Percentiles rank a stretch among this genome's conserved stretches.
phyloP scores from a whole-genome alignment of 106 monocot species.

The Narthecium ossifragum region DNA sequence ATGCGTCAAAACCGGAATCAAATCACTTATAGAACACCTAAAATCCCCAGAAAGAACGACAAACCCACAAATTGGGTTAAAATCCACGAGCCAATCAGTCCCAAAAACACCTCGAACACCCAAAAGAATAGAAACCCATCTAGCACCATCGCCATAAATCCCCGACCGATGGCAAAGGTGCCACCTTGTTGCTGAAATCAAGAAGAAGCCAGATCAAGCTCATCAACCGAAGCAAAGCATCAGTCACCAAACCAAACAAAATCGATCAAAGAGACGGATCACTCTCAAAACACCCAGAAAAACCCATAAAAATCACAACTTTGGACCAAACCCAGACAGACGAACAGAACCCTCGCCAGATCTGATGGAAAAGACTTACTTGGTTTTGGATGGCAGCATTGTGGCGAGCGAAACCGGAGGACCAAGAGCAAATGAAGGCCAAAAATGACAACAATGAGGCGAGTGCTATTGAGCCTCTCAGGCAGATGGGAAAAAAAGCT shows the following conservation, averaged over 20 bases:
- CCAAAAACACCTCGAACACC: not conserved
- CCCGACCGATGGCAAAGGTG: not conserved
- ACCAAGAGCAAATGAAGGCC: not conserved
- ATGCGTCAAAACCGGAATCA: not conserved
- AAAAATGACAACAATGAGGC: not conserved
- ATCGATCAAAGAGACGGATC: not conserved
- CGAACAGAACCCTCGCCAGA: not conserved
- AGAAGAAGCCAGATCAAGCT: not conserved
- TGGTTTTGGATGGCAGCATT: constrained; percentile 25
- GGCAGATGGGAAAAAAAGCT: not conserved
- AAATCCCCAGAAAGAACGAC: not conserved
- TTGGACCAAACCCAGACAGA: not conserved
- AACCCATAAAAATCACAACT: not conserved
- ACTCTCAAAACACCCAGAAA: not conserved
- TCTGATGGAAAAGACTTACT: constrained; percentile 15
- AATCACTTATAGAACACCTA: not conserved
- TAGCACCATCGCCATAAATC: not conserved
- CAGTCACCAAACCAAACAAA: not conserved
- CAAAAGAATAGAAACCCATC: not conserved
- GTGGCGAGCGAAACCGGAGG: not conserved
- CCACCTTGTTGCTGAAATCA: not conserved
- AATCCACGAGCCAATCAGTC: not conserved
- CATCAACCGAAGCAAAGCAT: not conserved
- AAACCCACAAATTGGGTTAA: not conserved
- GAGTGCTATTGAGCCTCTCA: not conserved